Base-by-base conservation (phyloP, 352 stramenopile species). In the Globisporangium splendens region DNA sequence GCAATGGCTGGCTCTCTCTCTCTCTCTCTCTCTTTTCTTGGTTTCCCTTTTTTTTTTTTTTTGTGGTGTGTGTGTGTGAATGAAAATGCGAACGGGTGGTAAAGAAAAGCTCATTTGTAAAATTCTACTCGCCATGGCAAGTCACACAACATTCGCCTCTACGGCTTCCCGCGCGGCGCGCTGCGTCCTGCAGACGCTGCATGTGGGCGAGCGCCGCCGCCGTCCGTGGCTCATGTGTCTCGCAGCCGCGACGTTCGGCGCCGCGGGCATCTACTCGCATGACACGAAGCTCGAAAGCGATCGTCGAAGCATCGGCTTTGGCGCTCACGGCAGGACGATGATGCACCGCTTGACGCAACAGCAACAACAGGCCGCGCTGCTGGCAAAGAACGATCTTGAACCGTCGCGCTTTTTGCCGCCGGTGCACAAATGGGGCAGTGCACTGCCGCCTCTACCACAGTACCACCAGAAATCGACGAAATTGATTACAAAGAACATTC, bases 401-500 rank as follows among this genome's bases (percentile, higher is more conserved):
- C 10, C 38, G 38, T 43, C 38, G 38, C 38, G 10, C 38, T 13
- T 43, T 13, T 2, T 17, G 38, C 10, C 10, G 38, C 10, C 14
- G 38, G 15, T 31, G 35, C 50, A 47, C 50, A 8, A n/a, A 56
- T 56, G 50, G 50, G 50, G 42, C 17, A 31, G 24, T 31, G 11
- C 10, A 10, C 38, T 43, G 14, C 38, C 10, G 10, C 38, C 10
- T 17, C 38, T 17, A 43, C 14, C 38, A 43, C 38, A 43, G 10
- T 17, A 43, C 10, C 44, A 50, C 8, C 44, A 50, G 44, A 21
- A 50, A 31, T 4, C 51, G 52, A 18, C 39, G 14, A 28, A 21
- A 20, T 21, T 56, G n/a, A 28, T 28, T 31, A 56, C 50, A 59
- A 59, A 51, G 39, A 59, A 59, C 35, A 49, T 83, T 41, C 68